Conservation (phyloP, 805 yeast species). For the Nakazawaea molendinolei region DNA sequence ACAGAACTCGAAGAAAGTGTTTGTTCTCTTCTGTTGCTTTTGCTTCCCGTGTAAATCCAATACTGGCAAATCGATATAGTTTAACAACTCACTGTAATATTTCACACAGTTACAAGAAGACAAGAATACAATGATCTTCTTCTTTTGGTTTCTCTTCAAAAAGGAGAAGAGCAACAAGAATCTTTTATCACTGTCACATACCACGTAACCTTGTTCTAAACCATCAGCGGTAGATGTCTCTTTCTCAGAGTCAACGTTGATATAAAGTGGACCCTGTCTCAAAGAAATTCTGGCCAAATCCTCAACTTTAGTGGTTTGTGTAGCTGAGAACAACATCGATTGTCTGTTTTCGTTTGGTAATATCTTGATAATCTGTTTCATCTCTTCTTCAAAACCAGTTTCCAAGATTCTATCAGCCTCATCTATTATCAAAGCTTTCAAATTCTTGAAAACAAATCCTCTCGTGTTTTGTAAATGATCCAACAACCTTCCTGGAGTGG, state of each 20-base stretch:
- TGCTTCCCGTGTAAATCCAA: slow-evolving; percentile 96
- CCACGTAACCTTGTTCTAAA: slow-evolving; percentile 96
- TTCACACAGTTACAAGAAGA: slow-evolving; percentile 97
- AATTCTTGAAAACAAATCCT: slow-evolving; percentile 90
- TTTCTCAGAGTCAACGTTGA: slow-evolving; percentile 82
- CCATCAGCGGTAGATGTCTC: slow-evolving; percentile 93
- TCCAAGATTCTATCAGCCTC: slow-evolving; percentile 98
- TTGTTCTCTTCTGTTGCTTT: slow-evolving; percentile 97
- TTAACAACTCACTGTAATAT: slow-evolving; percentile 89
- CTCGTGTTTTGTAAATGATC: slow-evolving; percentile 95
- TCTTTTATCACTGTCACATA: slow-evolving; percentile 93
- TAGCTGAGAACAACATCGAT: slow-evolving; percentile 97
- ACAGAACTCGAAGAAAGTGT: slow-evolving; percentile 96
- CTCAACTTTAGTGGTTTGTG: slow-evolving; percentile 98
- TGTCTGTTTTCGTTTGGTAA: slow-evolving; percentile 92
- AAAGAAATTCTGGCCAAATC: slow-evolving; percentile 95
- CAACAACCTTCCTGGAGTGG: slow-evolving; percentile 95
- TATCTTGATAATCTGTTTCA: slow-evolving; percentile 92
- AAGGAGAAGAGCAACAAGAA: slow-evolving; percentile 87
- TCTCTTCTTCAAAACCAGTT: slow-evolving; percentile 98
- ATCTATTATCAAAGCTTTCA: slow-evolving; percentile 90
- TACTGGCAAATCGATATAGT: slow-evolving; percentile 95
- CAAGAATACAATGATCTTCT: slow-evolving; percentile 88
- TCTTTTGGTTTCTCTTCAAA: slow-evolving; percentile 85
- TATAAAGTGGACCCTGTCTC: slow-evolving; percentile 88